phyloP scores from a whole-genome alignment of 306 rosid genomes.

The Citrullus colocynthis region DNA sequence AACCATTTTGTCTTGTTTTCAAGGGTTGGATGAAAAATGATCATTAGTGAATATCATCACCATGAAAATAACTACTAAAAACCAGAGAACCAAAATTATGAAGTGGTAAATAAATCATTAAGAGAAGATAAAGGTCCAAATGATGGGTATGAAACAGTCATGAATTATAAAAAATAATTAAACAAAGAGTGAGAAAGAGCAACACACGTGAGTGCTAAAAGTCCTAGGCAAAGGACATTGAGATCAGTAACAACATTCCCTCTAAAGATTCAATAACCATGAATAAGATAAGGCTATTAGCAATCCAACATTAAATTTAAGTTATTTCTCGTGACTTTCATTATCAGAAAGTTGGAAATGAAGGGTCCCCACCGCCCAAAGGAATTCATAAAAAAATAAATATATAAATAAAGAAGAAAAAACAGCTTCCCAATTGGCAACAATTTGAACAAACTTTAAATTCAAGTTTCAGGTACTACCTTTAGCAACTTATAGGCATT shows the following conservation, averaged over 20 bases:
- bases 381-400: no score
- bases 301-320: neutral
- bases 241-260: neutral
- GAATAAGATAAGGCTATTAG: neutral
- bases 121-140: neutral
- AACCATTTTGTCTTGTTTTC: constrained; percentile 20
- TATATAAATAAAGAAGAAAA: no score
- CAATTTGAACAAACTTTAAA: neutral
- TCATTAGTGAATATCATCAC: constrained; percentile 2
- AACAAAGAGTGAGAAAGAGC: neutral
- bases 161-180: neutral
- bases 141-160: no score
- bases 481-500: neutral
- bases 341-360: neutral
- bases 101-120: neutral
- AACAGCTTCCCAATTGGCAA: neutral
- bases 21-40: constrained; percentile 14
- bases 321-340: neutral
- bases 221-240: neutral
- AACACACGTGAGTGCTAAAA: neutral
- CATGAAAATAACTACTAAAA: neutral
- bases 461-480: neutral
- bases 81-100: neutral
- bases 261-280: neutral
- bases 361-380: neutral